phyloP scores from a whole-genome alignment of 352 stramenopile genomes.

The Sclerospora graminicola region DNA sequence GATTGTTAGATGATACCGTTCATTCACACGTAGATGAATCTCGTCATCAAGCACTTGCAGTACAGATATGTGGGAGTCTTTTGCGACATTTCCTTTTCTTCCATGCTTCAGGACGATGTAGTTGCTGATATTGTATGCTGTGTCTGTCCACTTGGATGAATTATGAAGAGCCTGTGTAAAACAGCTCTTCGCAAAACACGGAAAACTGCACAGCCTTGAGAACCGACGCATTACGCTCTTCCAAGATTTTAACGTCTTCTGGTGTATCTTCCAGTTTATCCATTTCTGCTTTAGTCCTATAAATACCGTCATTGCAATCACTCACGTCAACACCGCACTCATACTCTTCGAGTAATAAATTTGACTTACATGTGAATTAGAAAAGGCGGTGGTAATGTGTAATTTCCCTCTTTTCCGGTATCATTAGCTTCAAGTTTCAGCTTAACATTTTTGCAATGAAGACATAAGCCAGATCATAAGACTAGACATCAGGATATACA shows the following conservation, averaged over 20 bases:
- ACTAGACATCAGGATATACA: neutral
- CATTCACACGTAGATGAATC: conserved; percentile 63
- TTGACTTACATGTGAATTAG: conserved; percentile 34
- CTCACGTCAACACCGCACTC: neutral
- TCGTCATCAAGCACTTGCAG: conserved; percentile 76
- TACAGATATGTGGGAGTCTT: conserved; percentile 42
- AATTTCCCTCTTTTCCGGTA: conserved; percentile 22
- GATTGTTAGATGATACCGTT: conserved; percentile 61
- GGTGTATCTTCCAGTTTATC: conserved; percentile 48
- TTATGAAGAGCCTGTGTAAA: conserved; percentile 69
- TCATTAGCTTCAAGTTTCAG: conserved; percentile 29
- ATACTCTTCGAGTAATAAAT: neutral
- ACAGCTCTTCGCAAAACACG: conserved; percentile 80
- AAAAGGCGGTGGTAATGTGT: conserved; percentile 30
- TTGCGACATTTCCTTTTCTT: conserved; percentile 15
- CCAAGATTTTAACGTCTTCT: conserved; percentile 47
- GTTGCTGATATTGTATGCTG: conserved; percentile 52
- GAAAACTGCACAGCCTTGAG: conserved; percentile 79
- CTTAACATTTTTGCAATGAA: conserved; percentile 13
- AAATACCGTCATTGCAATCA: neutral
- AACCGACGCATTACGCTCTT: conserved; percentile 60
- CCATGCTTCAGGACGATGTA: conserved; percentile 40
- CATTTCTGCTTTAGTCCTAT: conserved; percentile 43
- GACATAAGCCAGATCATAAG: neutral
- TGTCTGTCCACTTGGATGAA: conserved; percentile 57